Base-by-base conservation (phyloP, 2,329 filamentous ascomycete species). In the Ophiobolus disseminans region DNA sequence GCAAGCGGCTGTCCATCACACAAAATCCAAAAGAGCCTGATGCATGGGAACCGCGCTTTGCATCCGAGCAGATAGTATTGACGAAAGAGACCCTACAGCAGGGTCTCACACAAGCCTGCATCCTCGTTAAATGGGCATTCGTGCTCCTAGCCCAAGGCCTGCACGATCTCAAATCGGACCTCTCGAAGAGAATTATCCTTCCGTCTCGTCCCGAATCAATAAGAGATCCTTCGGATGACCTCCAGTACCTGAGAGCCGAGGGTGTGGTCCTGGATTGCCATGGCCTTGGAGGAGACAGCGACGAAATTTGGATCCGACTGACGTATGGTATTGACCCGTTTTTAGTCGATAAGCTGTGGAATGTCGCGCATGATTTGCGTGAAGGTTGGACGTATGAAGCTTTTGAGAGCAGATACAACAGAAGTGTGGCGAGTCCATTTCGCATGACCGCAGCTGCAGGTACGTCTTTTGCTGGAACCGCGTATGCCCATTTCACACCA, bases 121-220 rank as follows among this genome's bases (percentile, higher is more conserved):
- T 35, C 6, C 46, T 49, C 11, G 35, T 49, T 10, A 22, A 45
- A 45, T 49, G 46, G 46, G 36, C 35, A 10, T 34, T 44, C 17
- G 3, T 19, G 9, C 34, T 44, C 9, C 26, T 49, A 10, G 25
- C 17, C 13, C 35, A 34, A n/a, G 16, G 36, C 9, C 21, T 49
- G 5, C 21, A 13, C 2, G 23, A 21, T 8, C 21, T 44, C 16
- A 44, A 49, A 30, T 34, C 40, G 3, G 46, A 44, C 10, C 10
- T 45, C 4, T 5, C 35, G 14, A 34, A 30, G 20, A 39, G 20
- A 28, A 35, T 39, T 19, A 25, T 17, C 14, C 7, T 26, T 39
- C 21, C 14, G 8, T 28, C 37, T n/a, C 21, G 9, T 4, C 7
- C 26, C 14, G 22, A 28, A n/a, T 26, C 22, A 14, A 25, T 17